Percentiles rank a stretch among this genome's conserved stretches.
phyloP scores from a whole-genome alignment of 2,329 filamentous ascomycete genomes.

The Pseudogymnoascus sp. region DNA sequence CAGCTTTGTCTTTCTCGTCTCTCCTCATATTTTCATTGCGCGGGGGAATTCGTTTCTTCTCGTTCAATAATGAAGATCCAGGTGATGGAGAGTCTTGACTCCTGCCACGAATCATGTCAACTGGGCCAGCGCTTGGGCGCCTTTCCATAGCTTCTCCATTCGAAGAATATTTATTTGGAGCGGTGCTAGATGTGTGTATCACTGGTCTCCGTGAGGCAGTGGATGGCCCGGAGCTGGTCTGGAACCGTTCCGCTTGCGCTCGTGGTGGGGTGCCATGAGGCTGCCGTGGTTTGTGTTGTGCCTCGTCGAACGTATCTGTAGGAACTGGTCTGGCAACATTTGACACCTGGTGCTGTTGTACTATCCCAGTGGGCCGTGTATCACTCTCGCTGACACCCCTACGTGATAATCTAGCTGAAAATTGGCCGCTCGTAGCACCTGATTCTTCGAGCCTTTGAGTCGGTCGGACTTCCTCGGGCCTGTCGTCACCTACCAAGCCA shows the following conservation, averaged over 20 bases:
- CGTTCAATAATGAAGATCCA: slow-evolving; percentile 31
- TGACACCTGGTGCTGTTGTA: not conserved
- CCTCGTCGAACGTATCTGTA: slow-evolving; percentile 13
- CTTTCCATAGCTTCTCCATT: slow-evolving; percentile 28
- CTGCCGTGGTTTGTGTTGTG: slow-evolving; percentile 15
- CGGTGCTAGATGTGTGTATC: slow-evolving; percentile 39
- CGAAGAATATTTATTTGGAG: slow-evolving; percentile 35
- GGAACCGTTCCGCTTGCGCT: slow-evolving; percentile 3
- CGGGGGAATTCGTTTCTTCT: slow-evolving; percentile 26
- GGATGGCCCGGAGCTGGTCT: not conserved
- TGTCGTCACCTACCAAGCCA: slow-evolving; percentile 73
- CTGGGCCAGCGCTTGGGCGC: slow-evolving; percentile 17
- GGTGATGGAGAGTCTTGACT: slow-evolving; percentile 30
- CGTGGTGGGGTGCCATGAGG: slow-evolving; percentile 19
- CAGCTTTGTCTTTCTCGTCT: slow-evolving; percentile 58
- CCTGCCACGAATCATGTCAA: slow-evolving; percentile 9
- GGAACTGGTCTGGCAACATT: not conserved
- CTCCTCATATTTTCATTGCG: slow-evolving; percentile 26
- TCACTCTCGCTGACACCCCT: slow-evolving; percentile 13
- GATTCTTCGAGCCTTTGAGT: slow-evolving; percentile 17
- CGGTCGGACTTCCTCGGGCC: slow-evolving; percentile 21
- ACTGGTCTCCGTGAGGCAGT: slow-evolving; percentile 16
- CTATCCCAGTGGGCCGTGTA: slow-evolving; percentile 12
- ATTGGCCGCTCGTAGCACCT: slow-evolving; percentile 16
- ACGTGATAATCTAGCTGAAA: slow-evolving; percentile 20